Conservation (phyloP, 306 rosid genomes). For the Medicago truncatula region MtrunA17r5.0-ANR NC_053048.1:10731501-10732000, state of each 20-base stretch:
- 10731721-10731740: conserved; percentile 36
- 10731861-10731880: conserved; percentile 80
- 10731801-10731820: conserved; percentile 73
- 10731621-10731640: too few relatives aligned
- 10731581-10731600: too few relatives aligned
- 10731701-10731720: conserved; percentile 31
- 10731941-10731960: conserved; percentile 88
- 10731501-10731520: too few relatives aligned
- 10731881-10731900: conserved; percentile 64
- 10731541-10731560: too few relatives aligned
- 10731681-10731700: conserved; percentile 41
- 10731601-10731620: too few relatives aligned
- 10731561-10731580: too few relatives aligned
- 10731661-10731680: neutral
- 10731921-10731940: conserved; percentile 70
- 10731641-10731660: too few relatives aligned
- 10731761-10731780: conserved; percentile 58
- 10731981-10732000: conserved; percentile 83
- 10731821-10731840: conserved; percentile 77
- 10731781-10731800: conserved; percentile 77
- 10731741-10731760: conserved; percentile 70
- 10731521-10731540: too few relatives aligned
- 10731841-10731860: conserved; percentile 81
- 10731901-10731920: conserved; percentile 39
- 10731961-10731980: conserved; percentile 59